Conservation (phyloP, 192 early-diverging fungal genomes). For the Glomus cerebriforme region DNA sequence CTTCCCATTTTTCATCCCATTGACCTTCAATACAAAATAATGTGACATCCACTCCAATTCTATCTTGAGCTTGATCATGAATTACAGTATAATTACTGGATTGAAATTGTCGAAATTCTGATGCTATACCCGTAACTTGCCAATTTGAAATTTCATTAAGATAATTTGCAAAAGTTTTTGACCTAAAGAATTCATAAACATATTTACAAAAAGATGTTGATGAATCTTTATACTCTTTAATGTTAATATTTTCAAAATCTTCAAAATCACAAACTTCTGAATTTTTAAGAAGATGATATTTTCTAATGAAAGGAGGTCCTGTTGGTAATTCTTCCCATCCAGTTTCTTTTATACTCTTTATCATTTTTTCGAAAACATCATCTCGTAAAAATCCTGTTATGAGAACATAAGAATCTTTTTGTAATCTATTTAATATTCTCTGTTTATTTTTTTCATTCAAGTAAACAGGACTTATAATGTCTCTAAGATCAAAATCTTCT, state of each 20-base stretch:
- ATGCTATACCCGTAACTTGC: constrained; percentile 18
- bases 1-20: constrained; percentile 58
- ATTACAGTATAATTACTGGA: constrained; percentile 60
- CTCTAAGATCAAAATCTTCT: constrained; percentile 25
- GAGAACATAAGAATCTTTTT: constrained; percentile 43
- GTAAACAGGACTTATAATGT: constrained; percentile 54
- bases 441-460: constrained; percentile 36
- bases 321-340: constrained; percentile 39
- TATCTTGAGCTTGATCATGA: constrained; percentile 60
- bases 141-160: constrained; percentile 36
- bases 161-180: constrained; percentile 38
- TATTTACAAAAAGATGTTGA: constrained; percentile 24
- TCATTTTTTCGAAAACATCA: constrained; percentile 36
- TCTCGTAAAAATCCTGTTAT: constrained; percentile 43
- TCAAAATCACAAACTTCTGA: not conserved
- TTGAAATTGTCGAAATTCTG: constrained; percentile 51
- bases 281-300: constrained; percentile 45
- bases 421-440: constrained; percentile 50
- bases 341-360: constrained; percentile 32
- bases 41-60: constrained; percentile 52
- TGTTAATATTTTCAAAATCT: not conserved
- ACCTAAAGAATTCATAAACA: constrained; percentile 39
- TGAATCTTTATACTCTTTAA: constrained; percentile 5
- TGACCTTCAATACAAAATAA: constrained; percentile 40
- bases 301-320: constrained; percentile 53